A percentile compares a stretch with the other conserved stretches of the same genome.
Conservation (phyloP, 1,284 basidiomycete species). For the Trichosporon sp. region DNA sequence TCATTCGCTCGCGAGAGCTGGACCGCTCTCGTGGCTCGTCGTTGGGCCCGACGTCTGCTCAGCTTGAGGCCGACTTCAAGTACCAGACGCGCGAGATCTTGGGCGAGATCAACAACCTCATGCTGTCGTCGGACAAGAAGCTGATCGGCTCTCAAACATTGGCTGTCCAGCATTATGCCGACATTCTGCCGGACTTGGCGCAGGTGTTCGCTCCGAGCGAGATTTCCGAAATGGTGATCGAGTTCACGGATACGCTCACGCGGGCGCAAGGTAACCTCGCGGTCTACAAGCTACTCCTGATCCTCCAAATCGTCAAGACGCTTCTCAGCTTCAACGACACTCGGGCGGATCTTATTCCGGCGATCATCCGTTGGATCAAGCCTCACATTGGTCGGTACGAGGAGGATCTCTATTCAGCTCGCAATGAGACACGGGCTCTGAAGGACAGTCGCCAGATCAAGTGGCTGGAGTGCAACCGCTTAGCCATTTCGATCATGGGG, state of each 20-base stretch:
- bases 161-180: constrained; percentile 87
- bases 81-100: constrained; percentile 71
- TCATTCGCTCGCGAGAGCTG: constrained; percentile 77
- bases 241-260: constrained; percentile 77
- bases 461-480: constrained; percentile 84
- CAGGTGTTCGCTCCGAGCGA: constrained; percentile 74
- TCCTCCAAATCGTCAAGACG: constrained; percentile 81
- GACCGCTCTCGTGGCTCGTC: constrained; percentile 74
- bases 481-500: constrained; percentile 64
- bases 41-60: constrained; percentile 74
- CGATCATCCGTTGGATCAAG: constrained; percentile 87
- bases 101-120: constrained; percentile 76
- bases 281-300: constrained; percentile 90
- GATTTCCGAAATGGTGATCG: constrained; percentile 73
- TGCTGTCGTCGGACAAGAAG: constrained; percentile 69
- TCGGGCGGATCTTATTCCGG: constrained; percentile 75
- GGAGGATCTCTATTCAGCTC: constrained; percentile 20
- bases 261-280: constrained; percentile 75
- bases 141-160: constrained; percentile 94
- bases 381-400: constrained; percentile 91
- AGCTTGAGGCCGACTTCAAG: constrained; percentile 79
- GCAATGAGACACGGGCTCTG: constrained; percentile 32
- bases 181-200: constrained; percentile 78
- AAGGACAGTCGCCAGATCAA: constrained; percentile 70
- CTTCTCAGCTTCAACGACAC: constrained; percentile 80